These are phyloP conservation scores for Salvia splendens DNA, from an alignment of 257 asterid species.

Conservation along the genomic window DNA sequence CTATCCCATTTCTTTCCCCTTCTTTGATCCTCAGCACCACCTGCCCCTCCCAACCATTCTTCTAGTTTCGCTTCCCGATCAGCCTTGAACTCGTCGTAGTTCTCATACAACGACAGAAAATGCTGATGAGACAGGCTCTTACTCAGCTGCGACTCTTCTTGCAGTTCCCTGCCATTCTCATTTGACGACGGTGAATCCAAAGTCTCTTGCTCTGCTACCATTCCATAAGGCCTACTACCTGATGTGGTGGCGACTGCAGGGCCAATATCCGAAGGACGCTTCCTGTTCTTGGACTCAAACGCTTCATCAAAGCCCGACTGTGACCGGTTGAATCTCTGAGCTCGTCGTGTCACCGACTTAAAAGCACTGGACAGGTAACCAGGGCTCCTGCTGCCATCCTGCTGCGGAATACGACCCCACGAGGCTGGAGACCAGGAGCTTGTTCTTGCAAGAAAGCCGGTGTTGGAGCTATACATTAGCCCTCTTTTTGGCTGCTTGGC, in stretches of 20 bases:
- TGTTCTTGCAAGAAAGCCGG: slow-evolving; percentile 60
- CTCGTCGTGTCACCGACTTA: slow-evolving; percentile 64
- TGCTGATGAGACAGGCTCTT: slow-evolving; percentile 49
- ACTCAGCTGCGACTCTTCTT: slow-evolving; percentile 47
- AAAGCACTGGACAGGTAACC: slow-evolving; percentile 73
- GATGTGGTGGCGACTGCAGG: slow-evolving; percentile 35
- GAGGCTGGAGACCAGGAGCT: slow-evolving; percentile 75
- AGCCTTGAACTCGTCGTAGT: slow-evolving; percentile 74
- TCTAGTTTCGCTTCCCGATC: slow-evolving; percentile 77
- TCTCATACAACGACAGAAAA: slow-evolving; percentile 46
- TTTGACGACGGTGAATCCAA: slow-evolving; percentile 50
- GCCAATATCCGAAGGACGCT: slow-evolving; percentile 14
- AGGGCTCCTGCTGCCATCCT: slow-evolving; percentile 42
- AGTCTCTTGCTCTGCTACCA: slow-evolving; percentile 33
- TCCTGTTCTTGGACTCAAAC: slow-evolving; percentile 38
- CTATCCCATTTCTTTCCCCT: slow-evolving; percentile 14
- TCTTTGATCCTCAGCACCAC: slow-evolving; percentile 19
- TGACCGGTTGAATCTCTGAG: slow-evolving; percentile 57
- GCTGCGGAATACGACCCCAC: slow-evolving; percentile 55
- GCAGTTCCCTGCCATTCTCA: slow-evolving; percentile 44
- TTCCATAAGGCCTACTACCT: slow-evolving; percentile 28
- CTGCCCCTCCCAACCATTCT: slow-evolving; percentile 70
- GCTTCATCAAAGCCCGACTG: slow-evolving; percentile 41
- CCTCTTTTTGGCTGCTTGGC: slow-evolving; percentile 68
- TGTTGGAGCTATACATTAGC: slow-evolving; percentile 42